Evolutionary conservation across 495 filamentous ascomycete genomes (phyloP), one percentile per base, ranked within the genome.

Genomic region (Neohortaea acidophila): DNA sequence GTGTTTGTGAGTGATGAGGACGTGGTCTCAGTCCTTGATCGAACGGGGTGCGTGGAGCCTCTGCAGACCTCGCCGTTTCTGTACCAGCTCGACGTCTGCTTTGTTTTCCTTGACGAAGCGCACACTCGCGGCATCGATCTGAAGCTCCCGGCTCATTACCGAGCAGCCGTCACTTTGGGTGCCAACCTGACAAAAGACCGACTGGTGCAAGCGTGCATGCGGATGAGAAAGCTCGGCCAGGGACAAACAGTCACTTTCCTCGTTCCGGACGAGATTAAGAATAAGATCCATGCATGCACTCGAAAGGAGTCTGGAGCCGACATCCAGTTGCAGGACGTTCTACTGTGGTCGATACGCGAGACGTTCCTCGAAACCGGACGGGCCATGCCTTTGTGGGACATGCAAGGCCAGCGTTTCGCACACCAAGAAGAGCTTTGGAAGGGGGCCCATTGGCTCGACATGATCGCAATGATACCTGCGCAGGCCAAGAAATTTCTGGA

Each of bases 81-180:
- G 0, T 58, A 66, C 7, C 67, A 76, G 9, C 59, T 83, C 20
- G 72, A 70, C 9, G 44, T 53, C 0, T 86, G 79, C 45, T 57
- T 81, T 0, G 70, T 86, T 0, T 86, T 77, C 48, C 61, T 86
- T 1, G 81, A 85, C 33, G 72, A 89, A 44, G 69, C 70, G 0
- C 82, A 89, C 45, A 84, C 82, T 0, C 57, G 82, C 46, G 82
- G 82, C 0, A 80, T 71, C 0, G 80, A 87, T 48, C 48, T 89
- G 7, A 75, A 67, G 45, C 49, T 89, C 2, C 80, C 81, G 0
- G 38, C 38, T 0, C 12, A 61, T 10, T 75, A 72, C 39, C 56
- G 69, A 10, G 82, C 75, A 2, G 76, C 76, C 2, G 69, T 89
- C 4, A 85, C 77, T 0, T 59, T 87, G 0, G 78, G 80, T 0